Conservation (phyloP, 2,329 filamentous ascomycete species). For the Sporothrix variecibatus region DNA sequence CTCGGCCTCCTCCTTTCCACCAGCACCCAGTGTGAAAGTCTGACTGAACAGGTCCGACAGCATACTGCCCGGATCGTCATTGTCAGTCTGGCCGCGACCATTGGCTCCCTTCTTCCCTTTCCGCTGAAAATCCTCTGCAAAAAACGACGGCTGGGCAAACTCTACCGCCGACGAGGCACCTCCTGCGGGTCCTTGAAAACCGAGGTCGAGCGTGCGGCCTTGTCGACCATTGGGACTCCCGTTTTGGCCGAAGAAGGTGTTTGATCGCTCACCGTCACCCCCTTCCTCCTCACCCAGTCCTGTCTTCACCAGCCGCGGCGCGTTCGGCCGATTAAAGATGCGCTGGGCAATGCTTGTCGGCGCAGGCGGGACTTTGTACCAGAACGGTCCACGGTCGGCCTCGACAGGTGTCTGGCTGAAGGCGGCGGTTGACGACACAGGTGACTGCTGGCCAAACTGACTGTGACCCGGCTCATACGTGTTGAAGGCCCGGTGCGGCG, state of each 20-base stretch:
- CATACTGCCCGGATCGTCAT: conserved; percentile 46
- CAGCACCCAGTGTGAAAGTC: conserved; percentile 46
- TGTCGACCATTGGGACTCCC: not conserved
- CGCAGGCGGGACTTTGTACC: conserved; percentile 69
- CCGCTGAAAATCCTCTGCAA: conserved; percentile 45
- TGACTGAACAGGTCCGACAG: conserved; percentile 49
- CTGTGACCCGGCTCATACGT: conserved; percentile 41
- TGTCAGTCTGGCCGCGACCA: not conserved
- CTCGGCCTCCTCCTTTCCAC: conserved; percentile 26
- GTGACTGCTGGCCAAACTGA: conserved; percentile 38
- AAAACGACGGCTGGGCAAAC: conserved; percentile 58
- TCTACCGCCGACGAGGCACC: conserved; percentile 24
- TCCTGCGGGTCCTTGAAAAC: not conserved
- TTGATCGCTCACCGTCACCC: not conserved
- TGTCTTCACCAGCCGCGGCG: conserved; percentile 46
- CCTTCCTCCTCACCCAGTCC: conserved; percentile 41
- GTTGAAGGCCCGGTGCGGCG: conserved; percentile 58
- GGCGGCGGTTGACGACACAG: conserved; percentile 41
- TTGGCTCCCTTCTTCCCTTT: not conserved
- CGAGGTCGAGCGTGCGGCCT: not conserved
- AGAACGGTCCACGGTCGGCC: conserved; percentile 58
- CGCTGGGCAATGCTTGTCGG: conserved; percentile 66
- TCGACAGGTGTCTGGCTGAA: conserved; percentile 52
- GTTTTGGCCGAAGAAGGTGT: not conserved
- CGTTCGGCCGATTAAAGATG: conserved; percentile 62